phyloP scores from a whole-genome alignment of 2,329 filamentous ascomycete species.

The Penicillium freii region DNA sequence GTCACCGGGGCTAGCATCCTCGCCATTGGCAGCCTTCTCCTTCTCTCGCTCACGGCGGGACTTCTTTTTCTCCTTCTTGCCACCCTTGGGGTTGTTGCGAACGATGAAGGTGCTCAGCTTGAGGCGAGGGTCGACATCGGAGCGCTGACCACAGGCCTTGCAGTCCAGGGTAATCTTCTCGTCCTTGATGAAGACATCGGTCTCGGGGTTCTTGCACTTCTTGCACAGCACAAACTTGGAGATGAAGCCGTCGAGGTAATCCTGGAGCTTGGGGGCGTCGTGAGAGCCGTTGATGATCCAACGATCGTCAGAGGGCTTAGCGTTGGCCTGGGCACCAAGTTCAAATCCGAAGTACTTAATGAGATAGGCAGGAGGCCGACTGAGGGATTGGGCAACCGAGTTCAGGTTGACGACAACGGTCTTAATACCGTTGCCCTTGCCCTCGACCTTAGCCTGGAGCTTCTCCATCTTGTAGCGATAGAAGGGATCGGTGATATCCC shows the following conservation, averaged over 20 bases:
- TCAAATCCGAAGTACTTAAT: slow-evolving; percentile 99
- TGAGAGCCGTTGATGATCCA: slow-evolving; percentile 99
- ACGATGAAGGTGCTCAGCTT: slow-evolving; percentile 97
- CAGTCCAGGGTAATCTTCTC: slow-evolving; percentile 90
- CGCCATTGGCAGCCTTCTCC: slow-evolving; percentile 63
- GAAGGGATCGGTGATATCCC: slow-evolving; percentile 97
- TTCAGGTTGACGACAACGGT: slow-evolving; percentile 95
- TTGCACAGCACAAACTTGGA: slow-evolving; percentile 98
- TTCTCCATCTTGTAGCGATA: slow-evolving; percentile 99
- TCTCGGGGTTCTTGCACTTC: slow-evolving; percentile 99
- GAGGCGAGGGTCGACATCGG: slow-evolving; percentile 84
- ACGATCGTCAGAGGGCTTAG: slow-evolving; percentile 92
- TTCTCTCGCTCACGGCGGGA: slow-evolving; percentile 76
- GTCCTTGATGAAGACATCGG: slow-evolving; percentile 92
- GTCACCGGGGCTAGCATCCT: slow-evolving; percentile 62
- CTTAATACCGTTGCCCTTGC: slow-evolving; percentile 99
- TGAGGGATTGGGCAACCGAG: slow-evolving; percentile 87
- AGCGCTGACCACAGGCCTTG: slow-evolving; percentile 95
- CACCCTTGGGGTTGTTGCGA: slow-evolving; percentile 85
- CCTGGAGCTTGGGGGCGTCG: slow-evolving; percentile 91
- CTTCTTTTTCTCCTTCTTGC: slow-evolving; percentile 96
- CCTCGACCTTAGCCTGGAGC: slow-evolving; percentile 98
- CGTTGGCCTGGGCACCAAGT: slow-evolving; percentile 97
- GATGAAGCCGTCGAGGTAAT: slow-evolving; percentile 98
- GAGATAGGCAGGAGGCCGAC: slow-evolving; percentile 87